Base-by-base conservation (phyloP, 164 flowering plant species). In the Vitis amurensis region DNA sequence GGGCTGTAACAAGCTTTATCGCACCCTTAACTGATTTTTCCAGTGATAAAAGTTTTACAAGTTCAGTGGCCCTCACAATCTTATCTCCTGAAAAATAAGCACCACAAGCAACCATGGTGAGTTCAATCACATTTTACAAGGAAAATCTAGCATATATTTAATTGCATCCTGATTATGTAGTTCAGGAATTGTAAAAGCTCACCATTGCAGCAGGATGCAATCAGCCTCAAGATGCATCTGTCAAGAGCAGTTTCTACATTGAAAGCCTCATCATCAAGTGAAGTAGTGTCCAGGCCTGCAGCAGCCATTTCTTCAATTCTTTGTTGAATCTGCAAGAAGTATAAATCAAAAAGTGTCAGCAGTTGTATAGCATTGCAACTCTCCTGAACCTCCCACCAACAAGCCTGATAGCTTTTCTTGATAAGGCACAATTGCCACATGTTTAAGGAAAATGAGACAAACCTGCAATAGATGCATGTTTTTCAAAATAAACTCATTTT, bases 151-250 rank as follows among this genome's bases (percentile, higher is more conserved):
- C 5, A 0, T 53, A 1, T 53, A 11, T 11, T 11, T 44, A 37
- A 31, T 68, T 19, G 11, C 30, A 49, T 49, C 37, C 30, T 9
- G 19, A 17, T 51, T 44, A 44, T 37, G 3, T 44, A 14, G 44
- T 37, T 37, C 7, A 23, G 44, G 44, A 37, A 37, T 37, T 6
- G 44, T 49, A 50, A 14, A 44, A 4, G 68, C 84, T 84, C 58
- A 96, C 99, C 89, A 63, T 88, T 93, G 85, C 99, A 96, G 81
- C 97, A 96, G 31, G 92, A 84, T 47, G 88, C 94, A 74, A 96
- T 93, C 37, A 93, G 93, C 86, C 90, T 85, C 80, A 96, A 73
- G 71, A 96, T 96, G 85, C 96, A 91, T 82, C 81, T 83, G 73
- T 94, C 98, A 69, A 86, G 92, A 73, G 97, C 85, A 8, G 88